A percentile compares a stretch with the other conserved stretches of the same genome.
Evolutionary conservation across 2,329 filamentous ascomycete species (phyloP).

Genomic region (Cladobotryum protrusum): DNA sequence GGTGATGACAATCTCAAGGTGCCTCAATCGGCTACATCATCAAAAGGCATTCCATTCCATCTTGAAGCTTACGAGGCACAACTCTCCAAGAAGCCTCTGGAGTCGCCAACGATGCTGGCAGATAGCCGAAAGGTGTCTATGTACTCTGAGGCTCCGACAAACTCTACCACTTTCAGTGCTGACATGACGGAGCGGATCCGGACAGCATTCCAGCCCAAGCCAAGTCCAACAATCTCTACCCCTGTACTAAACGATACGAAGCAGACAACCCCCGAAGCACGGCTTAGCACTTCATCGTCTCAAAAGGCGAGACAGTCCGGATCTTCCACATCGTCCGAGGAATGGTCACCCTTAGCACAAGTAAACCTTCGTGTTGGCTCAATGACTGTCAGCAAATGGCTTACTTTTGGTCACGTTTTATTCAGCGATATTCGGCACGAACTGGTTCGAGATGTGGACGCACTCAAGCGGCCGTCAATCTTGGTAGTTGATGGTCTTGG

Average conservation of each 20-base stretch:
- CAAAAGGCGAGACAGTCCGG: constrained; percentile 35
- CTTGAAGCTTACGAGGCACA: constrained; percentile 43
- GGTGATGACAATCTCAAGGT: constrained; percentile 50
- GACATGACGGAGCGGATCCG: constrained; percentile 50
- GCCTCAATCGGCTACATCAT: constrained; percentile 49
- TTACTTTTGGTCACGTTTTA: constrained; percentile 75
- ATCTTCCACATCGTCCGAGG: constrained; percentile 44
- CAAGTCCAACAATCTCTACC: constrained; percentile 38
- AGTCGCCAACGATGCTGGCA: constrained; percentile 42
- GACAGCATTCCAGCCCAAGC: constrained; percentile 39
- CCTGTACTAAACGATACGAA: constrained; percentile 35
- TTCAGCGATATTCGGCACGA: constrained; percentile 75
- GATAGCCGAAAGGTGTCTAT: constrained; percentile 26
- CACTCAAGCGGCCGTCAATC: constrained; percentile 50
- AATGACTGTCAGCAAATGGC: constrained; percentile 82
- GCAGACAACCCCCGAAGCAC: constrained; percentile 28
- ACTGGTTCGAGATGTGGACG: constrained; percentile 40
- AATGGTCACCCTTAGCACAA: constrained; percentile 59
- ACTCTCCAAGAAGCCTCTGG: constrained; percentile 32
- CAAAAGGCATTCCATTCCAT: constrained; percentile 50
- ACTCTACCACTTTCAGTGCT: constrained; percentile 48
- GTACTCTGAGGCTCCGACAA: constrained; percentile 28
- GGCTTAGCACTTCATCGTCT: constrained; percentile 26
- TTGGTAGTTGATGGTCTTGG: constrained; percentile 77
- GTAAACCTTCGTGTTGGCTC: constrained; percentile 74